Percentiles rank a stretch among this genome's conserved stretches.
Evolutionary conservation across 306 rosid species (phyloP).

Genomic region (Bauhinia variegata): DNA sequence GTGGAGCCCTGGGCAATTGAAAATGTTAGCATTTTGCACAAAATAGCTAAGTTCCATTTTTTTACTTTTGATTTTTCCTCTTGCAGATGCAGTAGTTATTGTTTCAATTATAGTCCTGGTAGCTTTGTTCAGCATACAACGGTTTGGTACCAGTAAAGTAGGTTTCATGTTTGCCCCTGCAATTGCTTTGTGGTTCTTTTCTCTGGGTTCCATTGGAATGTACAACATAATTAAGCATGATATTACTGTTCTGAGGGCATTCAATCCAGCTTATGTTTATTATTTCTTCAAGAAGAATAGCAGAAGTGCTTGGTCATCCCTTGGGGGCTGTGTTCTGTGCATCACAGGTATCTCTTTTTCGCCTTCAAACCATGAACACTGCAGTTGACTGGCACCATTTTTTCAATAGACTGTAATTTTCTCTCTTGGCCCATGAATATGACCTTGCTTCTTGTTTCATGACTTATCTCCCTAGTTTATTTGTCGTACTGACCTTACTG

Average conservation of each 20-base stretch:
- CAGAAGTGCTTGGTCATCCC: constrained; percentile 82
- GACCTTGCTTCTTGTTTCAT: no score
- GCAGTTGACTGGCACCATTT: constrained; percentile 15
- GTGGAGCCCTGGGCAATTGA: constrained; percentile 19
- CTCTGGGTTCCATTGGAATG: constrained; percentile 83
- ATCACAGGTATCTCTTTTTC: constrained; percentile 74
- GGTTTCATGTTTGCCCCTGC: constrained; percentile 89
- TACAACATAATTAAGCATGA: constrained; percentile 71
- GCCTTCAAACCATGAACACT: constrained; percentile 16
- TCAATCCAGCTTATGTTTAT: constrained; percentile 89
- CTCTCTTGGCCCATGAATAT: not conserved
- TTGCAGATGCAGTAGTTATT: constrained; percentile 73
- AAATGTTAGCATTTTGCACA: constrained; percentile 29
- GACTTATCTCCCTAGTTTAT: no score
- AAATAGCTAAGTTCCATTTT: not conserved
- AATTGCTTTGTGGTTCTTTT: constrained; percentile 88
- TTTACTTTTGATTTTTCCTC: constrained; percentile 34
- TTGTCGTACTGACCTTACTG: no score
- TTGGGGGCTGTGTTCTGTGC: constrained; percentile 97
- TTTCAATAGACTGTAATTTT: not conserved
- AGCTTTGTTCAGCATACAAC: constrained; percentile 84
- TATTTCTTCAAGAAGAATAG: constrained; percentile 80
- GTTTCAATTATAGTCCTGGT: constrained; percentile 67
- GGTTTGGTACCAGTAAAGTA: constrained; percentile 86
- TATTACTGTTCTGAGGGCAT: constrained; percentile 73